These are phyloP conservation scores for Gamsiella multidivaricata DNA, from an alignment of 192 early-diverging fungal species.

Conservation along the genomic window DNA sequence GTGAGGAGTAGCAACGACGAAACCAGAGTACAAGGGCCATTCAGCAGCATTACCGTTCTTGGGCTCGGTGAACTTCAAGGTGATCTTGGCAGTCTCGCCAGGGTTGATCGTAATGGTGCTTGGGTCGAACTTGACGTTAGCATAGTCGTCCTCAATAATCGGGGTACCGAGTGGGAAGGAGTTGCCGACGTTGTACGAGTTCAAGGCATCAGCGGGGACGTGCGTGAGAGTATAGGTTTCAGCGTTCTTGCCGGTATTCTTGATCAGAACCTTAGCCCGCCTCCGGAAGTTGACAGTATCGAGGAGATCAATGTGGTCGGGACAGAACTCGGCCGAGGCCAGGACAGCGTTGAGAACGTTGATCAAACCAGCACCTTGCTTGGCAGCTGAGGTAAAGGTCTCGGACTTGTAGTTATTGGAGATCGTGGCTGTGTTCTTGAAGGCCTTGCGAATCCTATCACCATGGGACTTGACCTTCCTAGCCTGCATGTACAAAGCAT, in stretches of 20 bases:
- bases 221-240: constrained; percentile 38
- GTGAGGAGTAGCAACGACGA: constrained; percentile 36
- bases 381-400: constrained; percentile 22
- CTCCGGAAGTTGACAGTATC: constrained; percentile 16
- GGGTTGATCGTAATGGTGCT: constrained; percentile 28
- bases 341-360: constrained; percentile 31
- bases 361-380: constrained; percentile 43
- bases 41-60: constrained; percentile 16
- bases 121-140: constrained; percentile 24
- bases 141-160: constrained; percentile 17
- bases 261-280: constrained; percentile 47
- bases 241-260: constrained; percentile 43
- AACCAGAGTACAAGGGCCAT: constrained; percentile 61
- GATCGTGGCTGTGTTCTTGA: constrained; percentile 30
- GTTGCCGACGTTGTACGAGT: constrained; percentile 26
- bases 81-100: constrained; percentile 24
- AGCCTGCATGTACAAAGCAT: constrained; percentile 31
- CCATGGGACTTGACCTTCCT: constrained; percentile 15
- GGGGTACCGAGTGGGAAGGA: constrained; percentile 15
- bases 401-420: background rate
- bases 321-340: constrained; percentile 5
- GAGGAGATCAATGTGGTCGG: constrained; percentile 23
- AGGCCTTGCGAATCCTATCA: constrained; percentile 13
- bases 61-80: constrained; percentile 20
- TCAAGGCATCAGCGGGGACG: constrained; percentile 31